Evolutionary conservation across 805 yeast species (phyloP).

Genomic region (Yarrowia divulgata): DNA sequence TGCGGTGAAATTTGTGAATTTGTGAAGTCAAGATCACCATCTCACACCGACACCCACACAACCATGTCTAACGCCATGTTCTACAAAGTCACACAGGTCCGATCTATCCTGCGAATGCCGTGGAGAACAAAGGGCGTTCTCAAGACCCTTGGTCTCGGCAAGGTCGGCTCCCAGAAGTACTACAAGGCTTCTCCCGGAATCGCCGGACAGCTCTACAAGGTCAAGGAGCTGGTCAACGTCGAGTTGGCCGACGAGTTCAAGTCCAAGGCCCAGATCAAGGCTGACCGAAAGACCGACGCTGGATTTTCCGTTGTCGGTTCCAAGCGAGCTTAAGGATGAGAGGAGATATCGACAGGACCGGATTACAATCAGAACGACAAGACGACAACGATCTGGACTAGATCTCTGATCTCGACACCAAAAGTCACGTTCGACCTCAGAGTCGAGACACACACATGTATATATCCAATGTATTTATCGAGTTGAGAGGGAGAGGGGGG

Average conservation of each 20-base stretch:
- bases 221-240: conserved; percentile 86
- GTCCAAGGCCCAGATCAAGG: conserved; percentile 35
- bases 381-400: background rate
- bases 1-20: conserved; percentile 8
- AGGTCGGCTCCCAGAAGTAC: conserved; percentile 75
- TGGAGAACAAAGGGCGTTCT: conserved; percentile 68
- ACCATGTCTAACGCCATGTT: conserved; percentile 46
- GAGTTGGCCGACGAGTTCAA: conserved; percentile 64
- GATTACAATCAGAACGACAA: too few species aligned
- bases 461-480: conserved; percentile 22
- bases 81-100: conserved; percentile 74
- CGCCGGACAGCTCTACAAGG: conserved; percentile 83
- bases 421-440: too few species aligned
- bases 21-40: background rate
- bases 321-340: conserved; percentile 22
- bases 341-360: background rate
- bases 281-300: conserved; percentile 24
- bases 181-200: conserved; percentile 75
- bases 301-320: conserved; percentile 37
- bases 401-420: background rate
- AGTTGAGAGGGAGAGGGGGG: background rate
- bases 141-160: conserved; percentile 73
- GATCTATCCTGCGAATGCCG: conserved; percentile 89
- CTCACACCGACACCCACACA: background rate
- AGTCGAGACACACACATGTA: conserved; percentile 5